Evolutionary conservation across 2,329 filamentous ascomycete genomes (phyloP), one percentile per base, ranked within the genome.

Genomic region (Cytospora piceicola): DNA sequence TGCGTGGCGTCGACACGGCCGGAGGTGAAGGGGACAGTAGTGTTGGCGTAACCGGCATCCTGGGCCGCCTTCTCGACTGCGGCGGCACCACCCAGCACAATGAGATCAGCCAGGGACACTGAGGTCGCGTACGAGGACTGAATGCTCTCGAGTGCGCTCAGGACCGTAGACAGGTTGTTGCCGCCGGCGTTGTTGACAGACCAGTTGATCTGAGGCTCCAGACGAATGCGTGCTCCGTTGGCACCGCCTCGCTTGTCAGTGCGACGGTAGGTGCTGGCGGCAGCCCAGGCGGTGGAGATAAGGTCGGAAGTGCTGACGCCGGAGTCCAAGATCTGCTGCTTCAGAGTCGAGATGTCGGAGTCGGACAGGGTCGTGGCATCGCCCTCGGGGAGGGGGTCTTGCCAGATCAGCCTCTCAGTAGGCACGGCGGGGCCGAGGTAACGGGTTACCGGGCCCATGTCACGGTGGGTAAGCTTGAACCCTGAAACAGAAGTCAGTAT

Each of bases 201-300:
- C 90, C 90, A 93, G 75, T 85, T 79, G 71, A 85, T 85, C 79
- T 90, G 87, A 27, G 90, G 90, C 68, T 83, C 79, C 20, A 92
- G 88, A 53, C 88, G 87, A 71, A 93, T 90, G 71, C 90, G 89
- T 24, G 86, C 89, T 72, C 90, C 90, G 72, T 92, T 92, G 77
- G 90, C 90, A 73, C 90, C 90, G 71, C 90, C 90, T 70, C 90
- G 90, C 85, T 92, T 92, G 80, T 93, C 90, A 70, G 85, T 84
- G 71, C 85, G 83, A 68, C 88, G 88, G 86, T 87, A 91, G 39
- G 87, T 88, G 3, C 88, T 88, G 42, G 88, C 88, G 0, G 88
- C 86, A 4, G 85, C 85, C 85, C 86, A 91, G 30, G 88, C 88
- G n/a, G 84, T 83, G 15, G 82, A 82, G 56, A 92, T 83, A 68